These are phyloP conservation scores for Lachancea dasiensis DNA, from an alignment of 805 yeast genomes.

Conservation along the genomic window DNA sequence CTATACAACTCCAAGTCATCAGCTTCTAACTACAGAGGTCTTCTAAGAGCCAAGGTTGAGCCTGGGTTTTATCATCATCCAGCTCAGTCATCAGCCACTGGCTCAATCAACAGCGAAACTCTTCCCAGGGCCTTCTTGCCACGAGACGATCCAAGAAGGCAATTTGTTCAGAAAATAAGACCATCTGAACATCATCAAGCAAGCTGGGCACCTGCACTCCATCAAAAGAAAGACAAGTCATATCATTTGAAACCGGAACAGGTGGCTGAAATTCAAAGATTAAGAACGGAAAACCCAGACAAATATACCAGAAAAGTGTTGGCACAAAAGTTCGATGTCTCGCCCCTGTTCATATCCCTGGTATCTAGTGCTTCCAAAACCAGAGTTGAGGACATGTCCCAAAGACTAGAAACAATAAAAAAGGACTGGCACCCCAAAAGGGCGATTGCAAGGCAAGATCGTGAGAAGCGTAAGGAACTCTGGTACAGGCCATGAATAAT, in stretches of 20 bases:
- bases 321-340: slow-evolving; percentile 52
- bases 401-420: slow-evolving; percentile 41
- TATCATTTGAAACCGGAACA: slow-evolving; percentile 55
- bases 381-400: slow-evolving; percentile 40
- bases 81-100: slow-evolving; percentile 58
- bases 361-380: slow-evolving; percentile 42
- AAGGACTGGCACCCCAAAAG: slow-evolving; percentile 45
- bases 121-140: slow-evolving; percentile 73
- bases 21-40: slow-evolving; percentile 56
- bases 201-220: slow-evolving; percentile 34
- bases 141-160: slow-evolving; percentile 49
- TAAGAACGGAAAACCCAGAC: slow-evolving; percentile 54
- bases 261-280: slow-evolving; percentile 47
- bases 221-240: slow-evolving; percentile 35
- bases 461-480: slow-evolving; percentile 49
- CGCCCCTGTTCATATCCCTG: slow-evolving; percentile 47
- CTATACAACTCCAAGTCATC: slow-evolving; percentile 56
- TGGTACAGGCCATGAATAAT: slow-evolving; percentile 50
- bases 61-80: slow-evolving; percentile 57
- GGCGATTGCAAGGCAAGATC: slow-evolving; percentile 46
- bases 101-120: slow-evolving; percentile 38
- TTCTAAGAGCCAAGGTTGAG: slow-evolving; percentile 36
- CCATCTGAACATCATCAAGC: slow-evolving; percentile 35
- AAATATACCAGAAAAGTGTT: slow-evolving; percentile 57
- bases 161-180: slow-evolving; percentile 29